Percentiles rank a stretch among this genome's conserved stretches.
phyloP scores from a whole-genome alignment of 2,329 filamentous ascomycete genomes.

The Cordyceps tenuipes region DNA sequence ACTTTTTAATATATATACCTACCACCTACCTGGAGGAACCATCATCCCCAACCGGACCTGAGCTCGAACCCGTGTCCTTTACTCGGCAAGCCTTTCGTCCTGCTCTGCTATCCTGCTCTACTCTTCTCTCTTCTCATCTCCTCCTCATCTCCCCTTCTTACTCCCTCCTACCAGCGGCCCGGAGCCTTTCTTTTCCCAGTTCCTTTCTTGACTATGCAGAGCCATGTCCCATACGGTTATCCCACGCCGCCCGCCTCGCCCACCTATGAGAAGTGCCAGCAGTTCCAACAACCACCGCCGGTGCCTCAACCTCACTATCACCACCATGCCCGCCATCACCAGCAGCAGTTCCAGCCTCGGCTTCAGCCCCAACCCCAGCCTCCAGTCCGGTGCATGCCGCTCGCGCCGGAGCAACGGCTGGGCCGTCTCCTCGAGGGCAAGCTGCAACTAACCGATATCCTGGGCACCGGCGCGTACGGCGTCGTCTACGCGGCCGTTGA shows the following conservation, averaged over 20 bases:
- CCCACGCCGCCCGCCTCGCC: slow-evolving; percentile 51
- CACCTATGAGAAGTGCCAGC: slow-evolving; percentile 41
- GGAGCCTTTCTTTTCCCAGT: slow-evolving; percentile 21
- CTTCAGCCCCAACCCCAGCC: no score
- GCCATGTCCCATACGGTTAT: slow-evolving; percentile 49
- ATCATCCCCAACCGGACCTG: background rate
- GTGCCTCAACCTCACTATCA: slow-evolving; percentile 30
- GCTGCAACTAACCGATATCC: slow-evolving; percentile 73
- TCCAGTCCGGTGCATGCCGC: slow-evolving; percentile 41
- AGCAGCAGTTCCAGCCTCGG: slow-evolving; percentile 11
- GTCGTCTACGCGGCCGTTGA: slow-evolving; percentile 89
- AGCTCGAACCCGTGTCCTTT: background rate
- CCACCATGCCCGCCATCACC: slow-evolving; percentile 33
- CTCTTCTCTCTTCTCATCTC: background rate
- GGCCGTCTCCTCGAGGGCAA: slow-evolving; percentile 75
- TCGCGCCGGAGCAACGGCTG: slow-evolving; percentile 74
- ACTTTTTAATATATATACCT: background rate
- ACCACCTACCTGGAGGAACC: background rate
- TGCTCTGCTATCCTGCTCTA: background rate
- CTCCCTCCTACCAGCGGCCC: slow-evolving; percentile 11
- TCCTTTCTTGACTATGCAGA: slow-evolving; percentile 45
- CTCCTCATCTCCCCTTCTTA: background rate
- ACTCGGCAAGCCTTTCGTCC: background rate
- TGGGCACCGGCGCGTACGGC: slow-evolving; percentile 92
- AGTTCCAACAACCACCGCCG: slow-evolving; percentile 30